Evolutionary conservation across 768 basidiomycete genomes (phyloP), one percentile per base, ranked within the genome.

Genomic region (Auricularia auricula-judae): DNA sequence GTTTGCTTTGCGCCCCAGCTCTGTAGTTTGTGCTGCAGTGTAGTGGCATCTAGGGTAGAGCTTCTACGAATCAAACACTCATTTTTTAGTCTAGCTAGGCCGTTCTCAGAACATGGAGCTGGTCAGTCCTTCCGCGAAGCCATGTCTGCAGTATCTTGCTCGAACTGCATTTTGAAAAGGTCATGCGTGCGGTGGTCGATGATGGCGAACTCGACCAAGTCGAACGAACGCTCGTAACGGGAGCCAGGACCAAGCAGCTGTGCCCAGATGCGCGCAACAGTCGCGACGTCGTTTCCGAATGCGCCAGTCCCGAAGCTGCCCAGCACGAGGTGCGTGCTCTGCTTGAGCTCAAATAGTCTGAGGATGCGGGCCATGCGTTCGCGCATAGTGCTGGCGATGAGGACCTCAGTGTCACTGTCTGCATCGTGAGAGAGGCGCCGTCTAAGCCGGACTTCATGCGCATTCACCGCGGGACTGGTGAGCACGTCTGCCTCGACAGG

Each of bases 271-370:
- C 72, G 74, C 4, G 86, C 88, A 16, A 91, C 79, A 62, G 79
- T 75, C 51, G 74, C 70, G 29, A 88, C 81, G 39, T 80, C 76
- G 73, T 91, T 91, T 64, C 77, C 78, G 74, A 90, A 91, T 2
- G 87, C 88, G 2, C 89, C 89, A 1, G 89, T 90, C 12, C 89
- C 89, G 72, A 88, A 91, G 68, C 84, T 85, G 36, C 89, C 89
- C 35, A 91, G 74, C 0, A 91, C 84, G 60, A 91, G 66, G 68
- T 84, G 79, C 70, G 75, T 78, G 18, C 80, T 81, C 18, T 85
- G 84, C 69, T 83, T 78, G 63, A 77, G 76, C 73, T 89, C 83
- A 71, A 89, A 86, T 36, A 89, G 75, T 64, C 76, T 82, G 34
- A 91, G 71, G 59, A 90, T 77, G 34, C 89, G 78, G 1, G 75